Evolutionary conservation across 208 protist genomes (phyloP), one percentile per base, ranked within the genome.

Genomic region (Acanthamoeba castellanii): DNA sequence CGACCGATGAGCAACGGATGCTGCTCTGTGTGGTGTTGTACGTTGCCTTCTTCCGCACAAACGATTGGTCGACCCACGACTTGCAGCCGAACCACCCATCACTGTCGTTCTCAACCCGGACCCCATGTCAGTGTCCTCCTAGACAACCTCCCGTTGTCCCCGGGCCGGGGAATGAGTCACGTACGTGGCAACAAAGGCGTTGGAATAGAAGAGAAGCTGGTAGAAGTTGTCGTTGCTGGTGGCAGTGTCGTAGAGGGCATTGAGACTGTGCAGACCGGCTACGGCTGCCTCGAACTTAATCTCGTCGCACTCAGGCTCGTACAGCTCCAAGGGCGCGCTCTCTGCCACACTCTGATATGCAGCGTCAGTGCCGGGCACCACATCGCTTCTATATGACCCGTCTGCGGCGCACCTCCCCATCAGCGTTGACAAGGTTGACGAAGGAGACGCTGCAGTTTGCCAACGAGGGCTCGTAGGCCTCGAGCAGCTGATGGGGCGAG

Each of bases 51-150:
- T n/a, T 30, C 16, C 81, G 81, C 0, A 88, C 22, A 42, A 88
- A 88, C n/a, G 20, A 9, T 8, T 9, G 42, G 4, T 88, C 50
- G 18, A 64, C n/a, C 81, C 81, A 88, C 25, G 81, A 88, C 52
- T 88, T 20, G 81, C 81, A 88, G 11, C 81, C 81, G 81, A 88
- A 57, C 81, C 81, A 88, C 6, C 81, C 81, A 32, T 88, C 81
- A 14, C 81, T 88, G 81, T 25, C 32, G 0, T n/a, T 72, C 22
- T 27, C 13, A 52, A n/a, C 37, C 8, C 3, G 13, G 34, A 78
- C 37, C 16, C 70, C 7, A 7, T 20, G 61, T 25, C 61, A 25
- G 61, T 9, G 22, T 30, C n/a, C n/a, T n/a, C n/a, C n/a, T n/a
- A n/a, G n/a, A n/a, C n/a, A n/a, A n/a, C n/a, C n/a, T n/a, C n/a